Evolutionary conservation across 192 early-diverging fungal genomes (phyloP).

Genomic region (Rhizophagus prolifer): DNA sequence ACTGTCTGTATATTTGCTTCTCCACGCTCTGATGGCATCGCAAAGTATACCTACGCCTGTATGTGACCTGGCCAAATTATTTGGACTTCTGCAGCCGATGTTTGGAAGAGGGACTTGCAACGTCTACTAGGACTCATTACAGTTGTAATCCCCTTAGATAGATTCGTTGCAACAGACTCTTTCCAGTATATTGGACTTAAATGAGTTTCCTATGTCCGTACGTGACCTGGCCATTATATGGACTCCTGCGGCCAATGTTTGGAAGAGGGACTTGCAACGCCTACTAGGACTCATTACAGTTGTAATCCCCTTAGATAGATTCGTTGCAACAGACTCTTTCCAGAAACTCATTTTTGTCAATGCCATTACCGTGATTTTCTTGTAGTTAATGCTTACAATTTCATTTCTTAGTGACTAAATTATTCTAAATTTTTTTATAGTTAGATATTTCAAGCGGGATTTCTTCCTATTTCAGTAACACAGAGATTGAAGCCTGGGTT

Average conservation of each 20-base stretch:
- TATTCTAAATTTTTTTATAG: conserved; percentile 29
- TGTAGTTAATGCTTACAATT: no score
- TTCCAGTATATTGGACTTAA: conserved; percentile 20
- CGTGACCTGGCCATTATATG: conserved; percentile 31
- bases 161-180: conserved; percentile 22
- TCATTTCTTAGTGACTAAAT: conserved; percentile 16
- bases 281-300: no score
- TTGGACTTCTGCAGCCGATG: conserved; percentile 17
- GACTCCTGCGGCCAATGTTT: conserved; percentile 35
- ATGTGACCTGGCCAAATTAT: conserved; percentile 10
- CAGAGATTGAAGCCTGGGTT: conserved; percentile 27
- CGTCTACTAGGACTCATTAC: conserved; percentile 30
- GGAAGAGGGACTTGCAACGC: conserved; percentile 27
- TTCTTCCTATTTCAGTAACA: conserved; percentile 30
- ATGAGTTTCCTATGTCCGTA: conserved; percentile 2
- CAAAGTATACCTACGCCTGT: conserved; percentile 24
- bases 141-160: conserved; percentile 33
- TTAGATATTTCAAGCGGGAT: conserved; percentile 32
- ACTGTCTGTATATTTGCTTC: no score
- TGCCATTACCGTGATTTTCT: no score
- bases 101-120: conserved; percentile 30
- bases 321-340: no score
- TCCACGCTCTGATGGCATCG: conserved; percentile 9
- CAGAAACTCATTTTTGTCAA: neutral
- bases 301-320: no score